Evolutionary conservation across 768 basidiomycete genomes (phyloP).

Genomic region (Phanerochaete sordida): DNA sequence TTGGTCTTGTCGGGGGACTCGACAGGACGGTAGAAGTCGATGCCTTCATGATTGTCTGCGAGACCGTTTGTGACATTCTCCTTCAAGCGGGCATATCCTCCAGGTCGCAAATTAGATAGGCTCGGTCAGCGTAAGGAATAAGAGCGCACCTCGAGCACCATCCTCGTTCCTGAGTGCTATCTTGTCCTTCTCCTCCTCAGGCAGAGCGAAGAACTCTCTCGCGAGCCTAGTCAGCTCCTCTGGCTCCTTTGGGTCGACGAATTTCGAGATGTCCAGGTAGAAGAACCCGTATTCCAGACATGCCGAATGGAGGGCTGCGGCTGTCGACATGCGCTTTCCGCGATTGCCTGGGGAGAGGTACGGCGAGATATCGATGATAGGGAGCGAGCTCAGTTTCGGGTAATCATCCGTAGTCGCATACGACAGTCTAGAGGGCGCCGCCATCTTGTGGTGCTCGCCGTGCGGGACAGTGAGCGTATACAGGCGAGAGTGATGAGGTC

Average conservation of each 20-base stretch:
- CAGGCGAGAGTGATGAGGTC: neutral
- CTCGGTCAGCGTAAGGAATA: too few species aligned
- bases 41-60: conserved; percentile 80
- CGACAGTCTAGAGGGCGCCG: neutral
- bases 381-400: conserved; percentile 38
- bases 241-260: conserved; percentile 52
- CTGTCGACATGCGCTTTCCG: conserved; percentile 40
- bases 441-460: neutral
- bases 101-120: neutral
- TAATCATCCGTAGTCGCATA: neutral
- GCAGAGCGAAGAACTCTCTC: conserved; percentile 66
- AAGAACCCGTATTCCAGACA: conserved; percentile 86
- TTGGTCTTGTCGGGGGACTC: conserved; percentile 64
- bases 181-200: conserved; percentile 58
- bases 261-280: conserved; percentile 72
- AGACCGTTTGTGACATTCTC: conserved; percentile 87
- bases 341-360: conserved; percentile 42
- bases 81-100: conserved; percentile 77
- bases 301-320: conserved; percentile 62
- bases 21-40: conserved; percentile 80
- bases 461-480: neutral
- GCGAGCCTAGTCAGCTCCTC: conserved; percentile 64
- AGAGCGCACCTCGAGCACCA: conserved; percentile 64
- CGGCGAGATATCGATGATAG: conserved; percentile 71
- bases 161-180: conserved; percentile 70